phyloP scores from a whole-genome alignment of 202 grass and related monocot species.

The Digitaria exilis region DNA sequence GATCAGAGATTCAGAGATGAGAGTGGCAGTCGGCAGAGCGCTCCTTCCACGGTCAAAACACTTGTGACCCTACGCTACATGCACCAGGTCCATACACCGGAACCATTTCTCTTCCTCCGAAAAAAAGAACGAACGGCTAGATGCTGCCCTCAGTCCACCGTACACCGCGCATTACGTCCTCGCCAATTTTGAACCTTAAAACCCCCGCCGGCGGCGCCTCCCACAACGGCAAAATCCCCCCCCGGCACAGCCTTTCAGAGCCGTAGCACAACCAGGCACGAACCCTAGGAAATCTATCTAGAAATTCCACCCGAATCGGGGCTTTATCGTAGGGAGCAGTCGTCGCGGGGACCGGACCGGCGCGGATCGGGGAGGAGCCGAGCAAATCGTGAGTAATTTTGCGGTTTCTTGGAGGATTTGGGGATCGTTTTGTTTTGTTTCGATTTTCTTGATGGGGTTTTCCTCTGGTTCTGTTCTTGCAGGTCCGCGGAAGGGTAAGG shows the following conservation, averaged over 20 bases:
- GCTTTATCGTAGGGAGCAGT: conserved; percentile 23
- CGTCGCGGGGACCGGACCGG: neutral
- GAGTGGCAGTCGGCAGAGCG: neutral
- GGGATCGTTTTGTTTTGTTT: neutral
- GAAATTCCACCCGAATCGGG: conserved; percentile 1
- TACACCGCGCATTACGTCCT: neutral
- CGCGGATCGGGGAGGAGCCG: neutral
- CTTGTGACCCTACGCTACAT: neutral
- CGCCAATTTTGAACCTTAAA: conserved; percentile 31
- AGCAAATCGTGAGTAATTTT: conserved; percentile 31
- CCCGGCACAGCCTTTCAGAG: neutral
- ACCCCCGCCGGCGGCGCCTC: conserved; percentile 12
- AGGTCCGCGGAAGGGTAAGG: conserved; percentile 26
- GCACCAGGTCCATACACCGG: conserved; percentile 22
- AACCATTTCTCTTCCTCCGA: neutral
- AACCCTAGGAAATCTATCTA: conserved; percentile 30
- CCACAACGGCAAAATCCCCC: neutral
- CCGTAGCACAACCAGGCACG: conserved; percentile 1
- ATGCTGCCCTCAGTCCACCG: neutral
- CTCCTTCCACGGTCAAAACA: neutral
- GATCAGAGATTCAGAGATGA: no score
- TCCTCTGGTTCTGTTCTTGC: neutral
- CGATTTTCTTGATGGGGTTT: conserved; percentile 7
- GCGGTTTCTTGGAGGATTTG: conserved; percentile 1
- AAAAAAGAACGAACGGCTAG: neutral